Conservation (phyloP, 352 stramenopile genomes). For the Detonula confervacea region DNA sequence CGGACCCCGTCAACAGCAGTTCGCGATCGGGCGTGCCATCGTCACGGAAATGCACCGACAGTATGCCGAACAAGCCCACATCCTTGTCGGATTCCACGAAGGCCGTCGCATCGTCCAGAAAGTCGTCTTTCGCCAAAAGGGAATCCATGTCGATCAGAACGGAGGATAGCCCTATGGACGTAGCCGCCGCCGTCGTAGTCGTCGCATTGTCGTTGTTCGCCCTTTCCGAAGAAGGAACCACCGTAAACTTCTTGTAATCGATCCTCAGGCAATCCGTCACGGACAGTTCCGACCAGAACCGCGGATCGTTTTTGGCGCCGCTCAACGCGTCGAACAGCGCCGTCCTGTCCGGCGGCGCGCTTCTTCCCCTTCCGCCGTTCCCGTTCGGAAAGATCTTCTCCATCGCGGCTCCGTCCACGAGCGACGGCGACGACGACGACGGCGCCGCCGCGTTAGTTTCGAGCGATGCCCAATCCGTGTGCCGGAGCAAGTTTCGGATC, state of each 20-base stretch:
- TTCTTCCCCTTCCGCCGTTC: too few relatives aligned
- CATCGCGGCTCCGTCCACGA: slow-evolving; percentile 19
- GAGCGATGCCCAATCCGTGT: slow-evolving; percentile 63
- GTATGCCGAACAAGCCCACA: slow-evolving; percentile 53
- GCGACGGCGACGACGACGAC: too few relatives aligned
- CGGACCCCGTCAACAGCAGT: slow-evolving; percentile 36
- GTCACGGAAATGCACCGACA: slow-evolving; percentile 41
- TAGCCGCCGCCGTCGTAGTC: neutral
- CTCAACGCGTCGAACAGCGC: slow-evolving; percentile 71
- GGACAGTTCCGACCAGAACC: slow-evolving; percentile 74
- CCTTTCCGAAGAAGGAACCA: too few relatives aligned
- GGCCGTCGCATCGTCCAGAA: slow-evolving; percentile 23
- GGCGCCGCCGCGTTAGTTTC: too few relatives aligned
- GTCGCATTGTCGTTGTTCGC: neutral
- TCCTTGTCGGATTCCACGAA: slow-evolving; percentile 45
- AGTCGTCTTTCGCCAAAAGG: slow-evolving; percentile 53
- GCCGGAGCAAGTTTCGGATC: slow-evolving; percentile 59
- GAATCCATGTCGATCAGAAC: slow-evolving; percentile 62
- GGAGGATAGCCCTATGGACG: slow-evolving; percentile 70
- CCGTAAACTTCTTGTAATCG: slow-evolving; percentile 78
- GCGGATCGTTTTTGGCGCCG: slow-evolving; percentile 67
- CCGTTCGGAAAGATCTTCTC: slow-evolving; percentile 45
- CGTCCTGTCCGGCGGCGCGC: slow-evolving; percentile 39
- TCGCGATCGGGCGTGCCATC: slow-evolving; percentile 28
- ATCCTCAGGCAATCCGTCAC: slow-evolving; percentile 70